Conservation (phyloP, 2,329 filamentous ascomycete genomes). For the Phialophora tarda region DNA sequence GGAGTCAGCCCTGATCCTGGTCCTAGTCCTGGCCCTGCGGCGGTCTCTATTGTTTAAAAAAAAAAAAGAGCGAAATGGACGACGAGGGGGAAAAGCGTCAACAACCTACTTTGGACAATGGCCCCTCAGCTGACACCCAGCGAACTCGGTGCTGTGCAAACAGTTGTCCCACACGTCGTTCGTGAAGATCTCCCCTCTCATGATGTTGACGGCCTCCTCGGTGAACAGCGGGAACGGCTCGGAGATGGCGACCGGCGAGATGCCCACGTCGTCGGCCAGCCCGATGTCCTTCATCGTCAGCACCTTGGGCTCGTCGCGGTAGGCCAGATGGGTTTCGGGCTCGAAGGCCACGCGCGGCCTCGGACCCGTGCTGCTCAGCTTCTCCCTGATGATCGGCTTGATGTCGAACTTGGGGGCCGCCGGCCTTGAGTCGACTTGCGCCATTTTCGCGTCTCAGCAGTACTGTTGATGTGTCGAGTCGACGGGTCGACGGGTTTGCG, state of each 20-base stretch:
- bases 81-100: background rate
- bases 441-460: constrained; percentile 6
- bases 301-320: constrained; percentile 54
- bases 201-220: constrained; percentile 62
- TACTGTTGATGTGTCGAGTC: background rate
- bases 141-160: constrained; percentile 61
- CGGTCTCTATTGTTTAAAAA: too few species aligned
- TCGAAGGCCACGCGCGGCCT: constrained; percentile 49
- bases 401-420: constrained; percentile 8
- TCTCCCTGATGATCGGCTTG: constrained; percentile 22
- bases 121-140: constrained; percentile 56
- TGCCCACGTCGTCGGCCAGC: constrained; percentile 58
- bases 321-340: constrained; percentile 59
- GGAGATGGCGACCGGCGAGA: constrained; percentile 66
- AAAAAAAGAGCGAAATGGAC: background rate
- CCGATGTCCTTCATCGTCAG: constrained; percentile 66
- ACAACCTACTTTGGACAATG: constrained; percentile 60
- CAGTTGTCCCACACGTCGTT: constrained; percentile 60
- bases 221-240: constrained; percentile 68
- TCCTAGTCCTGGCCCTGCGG: too few species aligned
- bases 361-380: constrained; percentile 15
- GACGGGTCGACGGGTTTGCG: background rate
- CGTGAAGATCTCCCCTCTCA: constrained; percentile 64
- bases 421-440: constrained; percentile 12
- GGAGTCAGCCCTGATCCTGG: too few species aligned